Base-by-base conservation (phyloP, 2,329 filamentous ascomycete genomes). In the Alternaria sp. region DNA sequence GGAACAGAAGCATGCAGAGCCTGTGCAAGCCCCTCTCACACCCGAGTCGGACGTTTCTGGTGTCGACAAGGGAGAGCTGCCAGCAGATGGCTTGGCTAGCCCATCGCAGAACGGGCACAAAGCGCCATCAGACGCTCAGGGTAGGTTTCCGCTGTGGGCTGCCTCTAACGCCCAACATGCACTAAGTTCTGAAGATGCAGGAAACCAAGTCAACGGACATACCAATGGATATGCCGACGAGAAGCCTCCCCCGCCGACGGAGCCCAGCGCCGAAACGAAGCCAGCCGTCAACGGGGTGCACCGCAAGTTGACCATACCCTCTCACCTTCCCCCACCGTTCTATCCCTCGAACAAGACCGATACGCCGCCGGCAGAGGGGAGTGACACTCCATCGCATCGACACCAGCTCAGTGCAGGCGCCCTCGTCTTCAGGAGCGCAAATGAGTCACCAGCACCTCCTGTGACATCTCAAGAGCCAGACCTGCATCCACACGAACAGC, bases 341-440 rank as follows among this genome's bases (percentile, higher is more conserved):
- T 72, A 75, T 55, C 77, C 76, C 16, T 70, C 73, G 7, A 70
- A 63, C 57, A 71, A 71, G 49, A 46, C 63, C 7, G 65, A 67
- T 38, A 64, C 71, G 14, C 69, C 70, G 4, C 59, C 68, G 6
- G 69, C 62, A 11, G 67, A 74, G n/a, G 62, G 59, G 38, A 55
- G 42, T 14, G 66, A 65, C 28, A 34, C 59, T 14, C 54, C 53
- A 20, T 55, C 61, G 43, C 72, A 77, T 54, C 68, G 64, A 9
- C 60, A 67, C 26, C 67, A 66, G 41, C 68, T 73, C 11, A 75
- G 69, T 52, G 65, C 69, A 1, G 75, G 75, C 38, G 70, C 73
- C 42, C 76, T 81, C 42, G 73, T 80, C 22, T 82, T 81, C 63
- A 77, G 78, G 41, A 76, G 76, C 24, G 70, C 73, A 18, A 69